Evolutionary conservation across 164 flowering plant species (phyloP).

Genomic region (Umbilicus rupestris): DNA sequence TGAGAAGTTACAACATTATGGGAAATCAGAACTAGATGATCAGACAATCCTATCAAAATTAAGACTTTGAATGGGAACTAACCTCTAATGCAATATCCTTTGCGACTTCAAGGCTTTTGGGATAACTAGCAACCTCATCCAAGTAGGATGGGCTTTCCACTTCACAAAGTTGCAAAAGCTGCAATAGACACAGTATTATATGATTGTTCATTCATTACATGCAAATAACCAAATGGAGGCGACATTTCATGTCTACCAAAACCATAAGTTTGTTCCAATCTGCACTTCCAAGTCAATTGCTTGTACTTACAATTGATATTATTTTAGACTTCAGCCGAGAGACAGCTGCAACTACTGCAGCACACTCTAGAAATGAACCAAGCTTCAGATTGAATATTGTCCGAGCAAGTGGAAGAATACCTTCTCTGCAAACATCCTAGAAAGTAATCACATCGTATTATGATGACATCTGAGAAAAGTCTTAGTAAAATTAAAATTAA

Average conservation of each 20-base stretch:
- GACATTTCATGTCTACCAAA: not conserved
- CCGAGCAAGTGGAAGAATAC: conserved; percentile 64
- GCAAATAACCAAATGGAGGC: not conserved
- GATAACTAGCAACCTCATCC: conserved; percentile 82
- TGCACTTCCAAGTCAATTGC: not conserved
- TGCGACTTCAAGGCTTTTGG: conserved; percentile 62
- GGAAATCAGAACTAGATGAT: not conserved
- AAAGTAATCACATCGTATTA: not conserved
- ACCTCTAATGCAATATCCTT: conserved; percentile 78
- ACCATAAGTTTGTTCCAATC: not conserved
- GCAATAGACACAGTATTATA: conserved; percentile 22
- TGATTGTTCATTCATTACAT: not conserved
- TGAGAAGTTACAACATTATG: not conserved
- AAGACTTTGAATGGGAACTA: conserved; percentile 15
- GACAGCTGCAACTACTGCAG: conserved; percentile 46
- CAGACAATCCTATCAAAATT: not conserved
- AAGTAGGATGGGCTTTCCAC: conserved; percentile 87
- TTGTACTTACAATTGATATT: conserved; percentile 71
- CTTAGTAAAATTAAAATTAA: not conserved
- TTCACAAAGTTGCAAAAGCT: conserved; percentile 89
- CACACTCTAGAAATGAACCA: conserved; percentile 21
- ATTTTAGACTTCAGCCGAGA: conserved; percentile 84
- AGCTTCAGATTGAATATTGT: conserved; percentile 51
- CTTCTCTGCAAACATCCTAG: conserved; percentile 83
- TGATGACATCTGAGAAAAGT: not conserved